phyloP scores from a whole-genome alignment of 805 yeast species.

The Candida manassasensis region DNA sequence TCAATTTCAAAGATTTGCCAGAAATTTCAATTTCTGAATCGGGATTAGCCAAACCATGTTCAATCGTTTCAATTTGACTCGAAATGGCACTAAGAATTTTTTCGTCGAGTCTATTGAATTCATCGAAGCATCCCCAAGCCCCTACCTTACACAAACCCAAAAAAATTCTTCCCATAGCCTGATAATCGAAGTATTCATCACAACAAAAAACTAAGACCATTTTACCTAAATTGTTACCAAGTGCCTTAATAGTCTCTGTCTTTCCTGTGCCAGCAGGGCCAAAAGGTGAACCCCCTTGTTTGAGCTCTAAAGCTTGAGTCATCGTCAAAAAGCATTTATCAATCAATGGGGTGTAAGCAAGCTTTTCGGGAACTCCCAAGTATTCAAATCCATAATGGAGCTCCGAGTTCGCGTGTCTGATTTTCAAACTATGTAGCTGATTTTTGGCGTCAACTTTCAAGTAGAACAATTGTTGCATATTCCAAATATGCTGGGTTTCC shows the following conservation, averaged over 20 bases:
- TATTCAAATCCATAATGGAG: constrained; percentile 78
- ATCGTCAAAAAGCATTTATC: constrained; percentile 61
- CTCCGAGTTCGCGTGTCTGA: constrained; percentile 49
- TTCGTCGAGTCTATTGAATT: constrained; percentile 76
- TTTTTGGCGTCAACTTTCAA: constrained; percentile 21
- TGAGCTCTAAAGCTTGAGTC: constrained; percentile 68
- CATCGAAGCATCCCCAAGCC: constrained; percentile 96
- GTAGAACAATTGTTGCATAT: constrained; percentile 48
- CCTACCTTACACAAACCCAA: constrained; percentile 79
- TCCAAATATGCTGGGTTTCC: constrained; percentile 40
- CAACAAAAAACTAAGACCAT: constrained; percentile 86
- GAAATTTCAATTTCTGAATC: constrained; percentile 33
- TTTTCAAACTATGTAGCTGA: constrained; percentile 28
- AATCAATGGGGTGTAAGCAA: constrained; percentile 74
- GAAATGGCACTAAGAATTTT: constrained; percentile 79
- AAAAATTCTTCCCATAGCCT: constrained; percentile 70
- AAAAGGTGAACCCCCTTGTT: constrained; percentile 82
- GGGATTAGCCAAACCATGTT: constrained; percentile 41
- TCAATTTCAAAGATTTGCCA: constrained; percentile 36
- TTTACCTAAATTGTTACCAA: constrained; percentile 74
- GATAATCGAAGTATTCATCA: constrained; percentile 83
- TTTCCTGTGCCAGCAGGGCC: constrained; percentile 99
- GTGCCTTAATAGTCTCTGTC: constrained; percentile 83
- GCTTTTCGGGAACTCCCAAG: constrained; percentile 64
- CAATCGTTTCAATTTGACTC: constrained; percentile 70